Base-by-base conservation (phyloP, 805 yeast species). In the Nakazawaea holstii region DNA sequence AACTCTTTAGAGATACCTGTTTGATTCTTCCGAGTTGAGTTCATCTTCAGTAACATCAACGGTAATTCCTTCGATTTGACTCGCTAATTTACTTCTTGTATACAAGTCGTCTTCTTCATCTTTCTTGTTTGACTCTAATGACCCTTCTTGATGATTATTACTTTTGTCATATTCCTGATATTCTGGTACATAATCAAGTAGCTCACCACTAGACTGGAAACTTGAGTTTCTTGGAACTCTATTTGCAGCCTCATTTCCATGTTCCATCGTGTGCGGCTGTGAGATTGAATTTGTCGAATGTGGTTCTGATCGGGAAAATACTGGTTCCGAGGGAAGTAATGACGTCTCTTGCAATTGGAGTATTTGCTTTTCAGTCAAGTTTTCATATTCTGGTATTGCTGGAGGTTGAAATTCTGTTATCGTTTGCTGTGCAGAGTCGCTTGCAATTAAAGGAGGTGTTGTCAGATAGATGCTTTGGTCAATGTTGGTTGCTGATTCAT, bases 261-360 rank as follows among this genome's bases (percentile, higher is more conserved):
- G 10, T n/a, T 24, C 13, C 31, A 38, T 27, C 8, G 15, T 10
- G 14, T 24, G 24, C 24, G 24, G 24, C 24, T 20, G 24, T 20
- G 41, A 14, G 27, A 38, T 9, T 13, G 41, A n/a, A 2, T 10
- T 8, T 10, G 41, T 30, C 9, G 11, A 3, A 8, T 24, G 31
- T 20, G 30, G 9, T 7, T 35, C 36, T 5, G 24, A 20, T 20
- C 24, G 3, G 5, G 24, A 20, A 29, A 27, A 43, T 3, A 13
- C 24, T 26, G 81, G 80, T 35, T 69, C 84, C 2, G 88, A 81
- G 0, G 92, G 91, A 20, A 83, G 56, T 37, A 84, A 65, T 5
- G 84, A 74, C 40, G 74, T 73, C 58, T 84, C 91, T 41, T 72
- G 72, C 4, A 70, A 62, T 49, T 72, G 65, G 54, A 82, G 60